A percentile compares a stretch with the other conserved stretches of the same genome.
phyloP scores from a whole-genome alignment of 1,139 yeast genomes.

The Suhomyces taliae region DNA sequence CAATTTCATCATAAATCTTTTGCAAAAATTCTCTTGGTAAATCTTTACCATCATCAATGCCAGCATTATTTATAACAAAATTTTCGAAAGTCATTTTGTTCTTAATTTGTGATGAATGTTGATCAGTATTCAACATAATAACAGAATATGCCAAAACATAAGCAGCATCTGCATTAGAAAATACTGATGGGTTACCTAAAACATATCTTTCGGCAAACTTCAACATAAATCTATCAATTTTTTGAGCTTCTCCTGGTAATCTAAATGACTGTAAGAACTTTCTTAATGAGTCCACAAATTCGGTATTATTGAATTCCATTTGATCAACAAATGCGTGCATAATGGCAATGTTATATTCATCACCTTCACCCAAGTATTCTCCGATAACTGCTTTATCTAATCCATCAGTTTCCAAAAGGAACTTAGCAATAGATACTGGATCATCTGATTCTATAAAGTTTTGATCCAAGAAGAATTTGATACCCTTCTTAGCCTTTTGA shows the following conservation, averaged over 20 bases:
- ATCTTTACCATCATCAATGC: conserved; percentile 91
- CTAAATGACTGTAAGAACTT: conserved; percentile 82
- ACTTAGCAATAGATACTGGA: conserved; percentile 71
- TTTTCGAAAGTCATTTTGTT: conserved; percentile 86
- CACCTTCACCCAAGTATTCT: conserved; percentile 90
- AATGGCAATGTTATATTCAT: conserved; percentile 69
- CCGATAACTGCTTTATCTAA: conserved; percentile 85
- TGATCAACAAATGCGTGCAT: conserved; percentile 94
- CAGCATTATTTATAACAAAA: conserved; percentile 80
- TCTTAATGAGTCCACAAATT: conserved; percentile 86
- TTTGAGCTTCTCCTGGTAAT: conserved; percentile 97
- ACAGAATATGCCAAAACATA: conserved; percentile 91
- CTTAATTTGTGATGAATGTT: conserved; percentile 84
- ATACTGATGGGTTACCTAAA: conserved; percentile 80
- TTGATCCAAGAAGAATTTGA: conserved; percentile 57
- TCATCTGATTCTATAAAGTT: conserved; percentile 62
- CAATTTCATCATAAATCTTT: conserved; percentile 74
- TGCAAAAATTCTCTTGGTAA: conserved; percentile 72
- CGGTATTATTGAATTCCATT: conserved; percentile 69
- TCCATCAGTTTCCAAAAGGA: conserved; percentile 74
- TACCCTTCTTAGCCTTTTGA: conserved; percentile 80
- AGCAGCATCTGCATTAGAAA: conserved; percentile 92
- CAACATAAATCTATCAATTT: conserved; percentile 93
- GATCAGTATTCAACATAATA: conserved; percentile 90
- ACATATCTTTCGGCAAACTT: conserved; percentile 93